phyloP scores from a whole-genome alignment of 192 early-diverging fungal species.

The Spizellomyces sp. region DNA sequence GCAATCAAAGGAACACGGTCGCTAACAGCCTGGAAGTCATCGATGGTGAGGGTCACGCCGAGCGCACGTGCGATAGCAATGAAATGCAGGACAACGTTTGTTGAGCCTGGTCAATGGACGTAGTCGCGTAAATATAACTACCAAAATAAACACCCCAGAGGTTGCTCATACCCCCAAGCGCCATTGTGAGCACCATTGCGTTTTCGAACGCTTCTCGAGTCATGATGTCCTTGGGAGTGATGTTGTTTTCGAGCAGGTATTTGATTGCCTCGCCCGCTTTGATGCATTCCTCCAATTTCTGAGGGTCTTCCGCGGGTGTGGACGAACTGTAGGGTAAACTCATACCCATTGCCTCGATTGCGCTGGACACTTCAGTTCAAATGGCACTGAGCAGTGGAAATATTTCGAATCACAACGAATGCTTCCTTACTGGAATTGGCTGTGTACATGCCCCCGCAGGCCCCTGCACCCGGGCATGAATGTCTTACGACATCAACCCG shows the following conservation, averaged over 20 bases:
- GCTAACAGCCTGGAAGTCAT: constrained; percentile 94
- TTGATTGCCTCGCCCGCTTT: constrained; percentile 85
- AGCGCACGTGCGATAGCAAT: constrained; percentile 86
- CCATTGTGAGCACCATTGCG: constrained; percentile 91
- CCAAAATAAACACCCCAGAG: neutral
- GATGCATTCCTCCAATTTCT: constrained; percentile 88
- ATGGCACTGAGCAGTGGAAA: neutral
- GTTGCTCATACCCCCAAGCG: constrained; percentile 72
- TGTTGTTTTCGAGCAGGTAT: constrained; percentile 85
- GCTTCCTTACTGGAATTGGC: constrained; percentile 83
- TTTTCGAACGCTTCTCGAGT: constrained; percentile 94
- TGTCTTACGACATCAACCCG: constrained; percentile 59
- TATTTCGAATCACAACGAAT: neutral
- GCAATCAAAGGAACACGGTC: constrained; percentile 93
- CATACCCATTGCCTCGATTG: constrained; percentile 98
- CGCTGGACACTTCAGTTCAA: constrained; percentile 78
- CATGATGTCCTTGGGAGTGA: constrained; percentile 96
- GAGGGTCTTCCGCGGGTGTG: constrained; percentile 85
- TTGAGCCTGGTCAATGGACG: constrained; percentile 63
- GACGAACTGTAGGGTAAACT: constrained; percentile 94
- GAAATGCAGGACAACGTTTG: constrained; percentile 96
- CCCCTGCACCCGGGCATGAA: constrained; percentile 82
- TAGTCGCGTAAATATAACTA: neutral
- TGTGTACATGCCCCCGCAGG: constrained; percentile 99
- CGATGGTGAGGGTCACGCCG: constrained; percentile 80